A percentile compares a stretch with the other conserved stretches of the same genome.
These are phyloP conservation scores for Kwoniella pini DNA, from an alignment of 768 basidiomycete species.

Conservation along the genomic window DNA sequence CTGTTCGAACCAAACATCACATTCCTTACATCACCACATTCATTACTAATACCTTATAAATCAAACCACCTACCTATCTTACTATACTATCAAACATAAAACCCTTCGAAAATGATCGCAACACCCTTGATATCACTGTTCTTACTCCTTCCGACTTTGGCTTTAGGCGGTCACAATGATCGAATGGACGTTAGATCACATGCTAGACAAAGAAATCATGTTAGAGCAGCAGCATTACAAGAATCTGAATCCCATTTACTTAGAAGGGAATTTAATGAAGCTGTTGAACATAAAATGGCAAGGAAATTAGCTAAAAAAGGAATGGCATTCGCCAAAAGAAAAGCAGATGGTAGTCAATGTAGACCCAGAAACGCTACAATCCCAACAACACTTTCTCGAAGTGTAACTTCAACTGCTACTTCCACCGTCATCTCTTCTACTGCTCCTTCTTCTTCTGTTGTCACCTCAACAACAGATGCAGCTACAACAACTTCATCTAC, in stretches of 20 bases:
- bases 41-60: conserved; percentile 1
- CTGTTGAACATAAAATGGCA: conserved; percentile 25
- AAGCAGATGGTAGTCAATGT: conserved; percentile 19
- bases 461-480: background rate
- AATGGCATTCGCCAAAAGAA: conserved; percentile 13
- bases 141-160: conserved; percentile 14
- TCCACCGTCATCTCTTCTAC: background rate
- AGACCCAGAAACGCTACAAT: conserved; percentile 3
- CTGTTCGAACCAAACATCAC: background rate
- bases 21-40: conserved; percentile 15
- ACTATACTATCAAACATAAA: background rate
- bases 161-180: conserved; percentile 11
- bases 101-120: conserved; percentile 15
- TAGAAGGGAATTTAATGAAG: conserved; percentile 4
- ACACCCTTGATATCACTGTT: conserved; percentile 12
- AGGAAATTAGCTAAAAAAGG: background rate
- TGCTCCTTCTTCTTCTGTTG: background rate
- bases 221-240: conserved; percentile 5
- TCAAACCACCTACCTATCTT: background rate
- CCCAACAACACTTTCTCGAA: background rate
- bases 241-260: conserved; percentile 5
- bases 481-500: conserved; percentile 2
- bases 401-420: background rate
- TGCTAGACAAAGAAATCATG: conserved; percentile 18
- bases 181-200: conserved; percentile 17